Evolutionary conservation across 768 basidiomycete genomes (phyloP).

Genomic region (Coprinopsis sp.): DNA sequence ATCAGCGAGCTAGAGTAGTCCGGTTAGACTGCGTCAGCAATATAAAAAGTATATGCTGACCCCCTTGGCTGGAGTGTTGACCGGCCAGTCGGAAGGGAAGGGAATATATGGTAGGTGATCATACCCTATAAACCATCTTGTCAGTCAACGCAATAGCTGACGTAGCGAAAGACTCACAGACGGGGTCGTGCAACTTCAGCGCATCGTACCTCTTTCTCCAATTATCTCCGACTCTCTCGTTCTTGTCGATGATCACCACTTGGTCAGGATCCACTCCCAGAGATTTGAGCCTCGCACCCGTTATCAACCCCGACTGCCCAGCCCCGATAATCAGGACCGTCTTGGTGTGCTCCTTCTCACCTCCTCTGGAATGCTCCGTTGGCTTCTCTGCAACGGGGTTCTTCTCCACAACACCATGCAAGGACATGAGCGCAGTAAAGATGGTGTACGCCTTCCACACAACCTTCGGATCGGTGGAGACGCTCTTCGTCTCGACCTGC

Average conservation of each 20-base stretch:
- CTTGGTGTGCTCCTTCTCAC: conserved; percentile 45
- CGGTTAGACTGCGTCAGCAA: neutral
- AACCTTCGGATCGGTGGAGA: conserved; percentile 8
- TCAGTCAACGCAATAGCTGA: neutral
- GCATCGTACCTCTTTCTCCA: conserved; percentile 68
- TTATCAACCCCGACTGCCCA: conserved; percentile 62
- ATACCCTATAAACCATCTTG: conserved; percentile 32
- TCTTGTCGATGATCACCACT: conserved; percentile 60
- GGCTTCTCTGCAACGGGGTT: conserved; percentile 7
- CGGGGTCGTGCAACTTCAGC: conserved; percentile 61
- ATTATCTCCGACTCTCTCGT: conserved; percentile 53
- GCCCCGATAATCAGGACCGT: conserved; percentile 60
- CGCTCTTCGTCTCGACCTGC: conserved; percentile 3
- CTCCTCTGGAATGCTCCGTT: neutral
- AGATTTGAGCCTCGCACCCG: conserved; percentile 62
- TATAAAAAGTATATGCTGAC: conserved; percentile 10
- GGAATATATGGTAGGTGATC: conserved; percentile 60
- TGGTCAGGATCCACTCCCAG: conserved; percentile 42
- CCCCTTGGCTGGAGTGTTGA: conserved; percentile 26
- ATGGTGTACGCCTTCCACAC: conserved; percentile 59
- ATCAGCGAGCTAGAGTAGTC: conserved; percentile 21
- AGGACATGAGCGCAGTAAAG: conserved; percentile 53
- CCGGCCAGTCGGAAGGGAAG: conserved; percentile 36
- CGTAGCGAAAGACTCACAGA: conserved; percentile 43
- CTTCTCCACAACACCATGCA: conserved; percentile 51